These are phyloP conservation scores for Mucor indicus DNA, from an alignment of 371 early-diverging fungal genomes.

Conservation along the genomic window DNA sequence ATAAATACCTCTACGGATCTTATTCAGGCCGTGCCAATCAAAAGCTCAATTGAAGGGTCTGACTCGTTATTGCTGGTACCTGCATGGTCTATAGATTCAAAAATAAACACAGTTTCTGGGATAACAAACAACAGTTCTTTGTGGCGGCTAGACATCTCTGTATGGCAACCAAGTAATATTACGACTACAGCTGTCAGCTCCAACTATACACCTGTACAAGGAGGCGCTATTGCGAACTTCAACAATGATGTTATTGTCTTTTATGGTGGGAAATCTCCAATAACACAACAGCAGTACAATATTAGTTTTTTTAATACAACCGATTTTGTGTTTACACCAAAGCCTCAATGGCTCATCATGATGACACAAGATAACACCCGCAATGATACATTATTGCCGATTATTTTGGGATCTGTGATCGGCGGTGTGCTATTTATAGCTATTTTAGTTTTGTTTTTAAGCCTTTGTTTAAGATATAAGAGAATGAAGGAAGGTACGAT, in stretches of 20 bases:
- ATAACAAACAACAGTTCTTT: not conserved
- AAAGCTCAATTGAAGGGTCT: not conserved
- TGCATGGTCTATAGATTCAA: too few species aligned
- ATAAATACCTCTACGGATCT: not conserved
- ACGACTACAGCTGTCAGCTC: not conserved
- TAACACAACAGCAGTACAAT: too few species aligned
- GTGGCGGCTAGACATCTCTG: slow-evolving; percentile 8
- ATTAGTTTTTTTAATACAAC: slow-evolving; percentile 12
- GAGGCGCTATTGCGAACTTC: too few species aligned
- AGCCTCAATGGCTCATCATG: slow-evolving; percentile 6
- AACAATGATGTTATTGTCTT: slow-evolving; percentile 4
- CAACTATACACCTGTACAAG: too few species aligned
- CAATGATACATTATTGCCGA: too few species aligned
- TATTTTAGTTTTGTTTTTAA: slow-evolving; percentile 2
- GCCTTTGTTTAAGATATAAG: not conserved
- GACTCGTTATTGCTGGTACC: slow-evolving; percentile 5
- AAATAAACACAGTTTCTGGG: not conserved
- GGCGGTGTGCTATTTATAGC: slow-evolving; percentile 10
- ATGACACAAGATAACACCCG: too few species aligned
- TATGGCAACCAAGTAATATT: not conserved
- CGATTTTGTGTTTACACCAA: not conserved
- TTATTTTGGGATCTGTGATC: slow-evolving; percentile 13
- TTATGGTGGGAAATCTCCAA: slow-evolving; percentile 10
- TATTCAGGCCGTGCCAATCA: not conserved
- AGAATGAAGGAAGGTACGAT: not conserved